phyloP scores from a whole-genome alignment of 1,284 basidiomycete genomes.

The Ustilago bromivora region DNA sequence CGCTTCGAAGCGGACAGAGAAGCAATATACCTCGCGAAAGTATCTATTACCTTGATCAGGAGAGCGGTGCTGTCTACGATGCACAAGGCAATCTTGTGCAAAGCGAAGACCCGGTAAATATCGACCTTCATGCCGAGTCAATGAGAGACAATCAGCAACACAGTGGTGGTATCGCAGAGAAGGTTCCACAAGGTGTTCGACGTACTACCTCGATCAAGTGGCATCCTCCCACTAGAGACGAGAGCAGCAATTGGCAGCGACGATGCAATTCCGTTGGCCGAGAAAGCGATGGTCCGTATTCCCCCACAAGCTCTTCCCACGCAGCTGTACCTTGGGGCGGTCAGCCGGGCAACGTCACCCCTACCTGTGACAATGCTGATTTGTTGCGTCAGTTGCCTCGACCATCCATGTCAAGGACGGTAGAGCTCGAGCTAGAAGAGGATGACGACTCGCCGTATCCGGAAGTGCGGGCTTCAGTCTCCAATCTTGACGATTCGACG shows the following conservation, averaged over 20 bases:
- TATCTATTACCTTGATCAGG: constrained; percentile 39
- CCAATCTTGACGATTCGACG: constrained; percentile 62
- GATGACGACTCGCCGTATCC: constrained; percentile 64
- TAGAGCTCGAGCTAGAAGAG: constrained; percentile 45
- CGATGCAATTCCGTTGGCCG: constrained; percentile 15
- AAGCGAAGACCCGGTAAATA: background rate
- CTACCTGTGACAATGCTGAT: constrained; percentile 31
- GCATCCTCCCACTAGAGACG: constrained; percentile 33
- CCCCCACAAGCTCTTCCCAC: constrained; percentile 14
- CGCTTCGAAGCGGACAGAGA: no score
- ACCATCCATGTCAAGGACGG: constrained; percentile 19
- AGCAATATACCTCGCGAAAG: constrained; percentile 10
- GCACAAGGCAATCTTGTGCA: constrained; percentile 23
- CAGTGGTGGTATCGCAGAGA: background rate
- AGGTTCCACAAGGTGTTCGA: constrained; percentile 1
- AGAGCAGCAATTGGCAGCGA: constrained; percentile 3
- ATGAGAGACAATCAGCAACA: background rate
- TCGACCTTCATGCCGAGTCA: background rate
- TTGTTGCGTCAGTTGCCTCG: constrained; percentile 17
- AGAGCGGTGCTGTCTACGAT: constrained; percentile 34
- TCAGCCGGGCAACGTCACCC: background rate
- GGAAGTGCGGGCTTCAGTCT: constrained; percentile 64
- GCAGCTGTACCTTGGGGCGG: constrained; percentile 9
- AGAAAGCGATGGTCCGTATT: constrained; percentile 12
- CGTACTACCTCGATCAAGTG: constrained; percentile 44